Evolutionary conservation across 164 flowering plant species (phyloP), one percentile per base, ranked within the genome.

Genomic region (Litsea cubeba): DNA sequence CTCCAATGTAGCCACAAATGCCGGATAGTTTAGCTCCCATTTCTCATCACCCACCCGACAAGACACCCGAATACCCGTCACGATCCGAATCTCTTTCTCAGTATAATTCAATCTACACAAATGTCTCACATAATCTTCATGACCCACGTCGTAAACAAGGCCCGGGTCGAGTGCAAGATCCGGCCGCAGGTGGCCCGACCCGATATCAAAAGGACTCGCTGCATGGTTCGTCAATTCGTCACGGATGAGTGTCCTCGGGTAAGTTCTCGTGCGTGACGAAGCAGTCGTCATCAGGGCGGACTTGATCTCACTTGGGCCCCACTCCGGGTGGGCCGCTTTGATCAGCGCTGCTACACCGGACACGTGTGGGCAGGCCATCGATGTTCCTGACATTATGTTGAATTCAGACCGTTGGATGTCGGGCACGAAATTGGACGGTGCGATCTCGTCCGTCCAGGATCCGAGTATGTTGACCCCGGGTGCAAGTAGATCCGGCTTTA

Each of bases 281-380:
- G 76, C 75, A 46, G 81, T 80, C 5, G 85, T 82, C 83, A 82
- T 82, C 20, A 82, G 63, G 26, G 83, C 83, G 2, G 85, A 82
- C 28, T 78, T 80, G 35, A 82, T 78, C 0, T 76, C 83, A 1
- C 69, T 72, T 0, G 81, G 81, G 68, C 74, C 72, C 85, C 79
- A 78, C 3, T 62, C 51, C 12, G 81, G 85, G 50, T 76, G 79
- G 35, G 20, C 62, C 3, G 77, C 62, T 46, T 76, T 78, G 57
- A 80, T 32, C 58, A 77, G 54, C 0, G 85, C 79, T 1, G 80
- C 81, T 26, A 72, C 74, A 12, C 79, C 81, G 40, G 81, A 70
- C 26, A 76, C 81, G 66, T 82, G 83, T 51, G 85, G 83, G 49
- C 83, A 80, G 0, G 85, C 75, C 83, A 78, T 82, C n/a, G 85